These are phyloP conservation scores for Aspergillus leporis DNA, from an alignment of 495 filamentous ascomycete species.

Conservation along the genomic window DNA sequence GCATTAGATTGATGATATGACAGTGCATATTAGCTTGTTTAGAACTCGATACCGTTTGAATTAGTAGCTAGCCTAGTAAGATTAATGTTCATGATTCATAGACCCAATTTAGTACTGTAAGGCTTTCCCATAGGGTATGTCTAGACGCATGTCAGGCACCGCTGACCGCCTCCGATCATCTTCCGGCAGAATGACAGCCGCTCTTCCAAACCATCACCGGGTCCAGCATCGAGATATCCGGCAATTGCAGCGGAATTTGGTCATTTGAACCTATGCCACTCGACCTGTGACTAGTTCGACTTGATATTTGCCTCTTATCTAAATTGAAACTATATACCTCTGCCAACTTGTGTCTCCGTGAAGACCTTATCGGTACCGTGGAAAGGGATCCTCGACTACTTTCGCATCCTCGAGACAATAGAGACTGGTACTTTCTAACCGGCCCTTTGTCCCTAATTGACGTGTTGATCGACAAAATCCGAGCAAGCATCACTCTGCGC, in stretches of 20 bases:
- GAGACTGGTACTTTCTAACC: background rate
- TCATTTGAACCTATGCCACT: background rate
- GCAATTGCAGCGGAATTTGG: background rate
- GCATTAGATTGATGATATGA: constrained; percentile 35
- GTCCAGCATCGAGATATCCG: background rate
- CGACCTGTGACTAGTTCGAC: background rate
- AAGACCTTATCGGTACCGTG: background rate
- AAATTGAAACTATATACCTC: no score
- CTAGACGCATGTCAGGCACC: background rate
- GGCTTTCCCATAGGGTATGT: background rate
- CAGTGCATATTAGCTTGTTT: background rate
- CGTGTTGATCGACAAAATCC: background rate
- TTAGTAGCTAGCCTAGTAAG: background rate
- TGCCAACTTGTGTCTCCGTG: background rate
- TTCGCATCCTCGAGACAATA: background rate
- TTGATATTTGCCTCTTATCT: background rate
- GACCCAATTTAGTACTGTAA: background rate
- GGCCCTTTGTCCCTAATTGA: background rate
- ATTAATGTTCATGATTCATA: background rate
- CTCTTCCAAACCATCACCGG: background rate
- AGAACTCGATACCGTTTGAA: background rate
- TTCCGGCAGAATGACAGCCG: background rate
- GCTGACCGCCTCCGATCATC: background rate
- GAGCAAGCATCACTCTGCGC: background rate
- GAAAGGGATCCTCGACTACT: background rate